Evolutionary conservation across 805 yeast genomes (phyloP), one percentile per base, ranked within the genome.

Genomic region (Cyberlindnera subsufficiens): DNA sequence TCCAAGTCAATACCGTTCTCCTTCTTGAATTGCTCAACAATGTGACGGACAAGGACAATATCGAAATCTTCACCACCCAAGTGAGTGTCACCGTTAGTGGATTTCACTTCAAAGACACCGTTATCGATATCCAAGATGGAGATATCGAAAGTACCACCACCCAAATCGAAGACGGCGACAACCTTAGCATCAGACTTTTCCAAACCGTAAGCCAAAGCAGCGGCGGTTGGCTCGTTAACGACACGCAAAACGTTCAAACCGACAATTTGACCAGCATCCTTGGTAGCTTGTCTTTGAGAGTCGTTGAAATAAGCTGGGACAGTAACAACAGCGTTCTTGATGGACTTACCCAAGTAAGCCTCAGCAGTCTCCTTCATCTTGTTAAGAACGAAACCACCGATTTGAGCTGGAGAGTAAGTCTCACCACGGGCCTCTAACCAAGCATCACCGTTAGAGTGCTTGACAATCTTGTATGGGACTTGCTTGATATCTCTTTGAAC

Each of bases 51-150:
- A 17, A 85, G 66, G 40, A 83, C 68, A 53, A 78, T 80, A 66
- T 85, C 95, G 60, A 84, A 82, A 65, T 85, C 95, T 63, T 85
- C 90, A 49, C 93, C 93, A 53, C 95, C 95, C 53, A 85, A 70
- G 65, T 83, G 91, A 17, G 91, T 83, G 62, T 85, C 83, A 53
- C 95, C 95, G 59, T 84, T 83, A 30, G 95, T 85, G 37, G 91
- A 82, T 53, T 85, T 70, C 17, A 85, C 93, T 63, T 84, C 90
- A 59, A 85, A 84, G 13, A 85, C 86, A 49, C 89, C 87, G 53
- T 78, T 85, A 55, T 82, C 91, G 45, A 85, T 83, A 52, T 84
- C 87, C 50, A 85, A 66, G 44, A 85, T 72, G 14, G 91, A 83
- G 36, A 85, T 83, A 65, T 85, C 95, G 63, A 85, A 85, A 33